Evolutionary conservation across 1,284 basidiomycete species (phyloP), one percentile per base, ranked within the genome.

Genomic region (Grifola frondosa): DNA sequence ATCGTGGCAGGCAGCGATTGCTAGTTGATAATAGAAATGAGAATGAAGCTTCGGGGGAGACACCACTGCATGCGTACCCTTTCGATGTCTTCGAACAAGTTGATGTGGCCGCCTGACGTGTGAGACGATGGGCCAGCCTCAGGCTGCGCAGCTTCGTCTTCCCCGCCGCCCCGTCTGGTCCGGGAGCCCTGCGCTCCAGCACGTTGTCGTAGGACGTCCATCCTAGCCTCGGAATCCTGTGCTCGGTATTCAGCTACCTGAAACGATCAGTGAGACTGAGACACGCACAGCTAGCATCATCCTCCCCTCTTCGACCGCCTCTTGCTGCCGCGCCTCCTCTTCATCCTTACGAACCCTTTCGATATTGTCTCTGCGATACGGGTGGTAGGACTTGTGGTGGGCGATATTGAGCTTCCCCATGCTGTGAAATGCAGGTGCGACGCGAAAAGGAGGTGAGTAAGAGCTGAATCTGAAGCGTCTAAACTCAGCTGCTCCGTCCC

Each of bases 321-420:
- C 82, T 44, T 83, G 72, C 23, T 66, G 62, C 3, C 69, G 67
- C n/a, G 87, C 88, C 57, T 83, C 84, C 58, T 88, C 89, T 67
- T 93, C 90, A 75, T 93, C 90, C 43, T 63, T 66, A 6, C 80
- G 70, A 1, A 93, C 91, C 17, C 78, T 75, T 49, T 89, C 88
- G 46, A 91, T 88, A 58, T 93, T 93, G 60, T 91, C 89, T 32
- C 81, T 68, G 37, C 88, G 73, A 61, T 92, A 91, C 0, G 87
- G 90, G 56, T 92, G 90, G 61, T 92, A 92, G 3, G 87, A 90
- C 63, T 93, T 93, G 72, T 92, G 90, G 61, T 91, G 89, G 6
- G 89, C 88, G 59, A 90, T 91, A 61, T 88, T 88, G 24, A 90
- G 74, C 57, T 88, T 88, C 17, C 86, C 86, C 88, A 90, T 90